Conservation (phyloP, 345 rosid species). For the Combretum micranthum region DNA sequence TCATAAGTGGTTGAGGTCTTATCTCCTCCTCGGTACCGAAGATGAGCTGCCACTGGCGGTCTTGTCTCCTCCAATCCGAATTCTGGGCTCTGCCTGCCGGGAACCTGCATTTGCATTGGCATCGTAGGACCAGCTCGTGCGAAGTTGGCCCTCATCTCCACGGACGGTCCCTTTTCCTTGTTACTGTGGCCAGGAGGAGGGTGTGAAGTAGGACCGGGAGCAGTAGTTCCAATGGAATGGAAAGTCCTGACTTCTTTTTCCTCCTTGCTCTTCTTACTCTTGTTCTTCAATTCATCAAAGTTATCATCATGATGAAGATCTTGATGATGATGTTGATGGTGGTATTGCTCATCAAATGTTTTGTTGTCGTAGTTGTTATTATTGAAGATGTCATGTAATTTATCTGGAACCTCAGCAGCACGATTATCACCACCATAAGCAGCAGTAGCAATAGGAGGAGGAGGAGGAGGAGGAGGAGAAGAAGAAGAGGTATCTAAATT, state of each 20-base stretch:
- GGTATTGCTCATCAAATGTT: neutral
- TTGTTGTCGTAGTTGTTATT: neutral
- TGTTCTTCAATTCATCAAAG: slow-evolving; percentile 2
- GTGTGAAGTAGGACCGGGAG: slow-evolving; percentile 4
- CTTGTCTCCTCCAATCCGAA: slow-evolving; percentile 30
- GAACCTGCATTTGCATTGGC: slow-evolving; percentile 25
- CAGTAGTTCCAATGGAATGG: slow-evolving; percentile 11
- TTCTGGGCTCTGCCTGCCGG: slow-evolving; percentile 35
- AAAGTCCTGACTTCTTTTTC: slow-evolving; percentile 11
- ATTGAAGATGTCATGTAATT: neutral
- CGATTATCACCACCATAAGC: neutral
- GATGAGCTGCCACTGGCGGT: slow-evolving; percentile 34
- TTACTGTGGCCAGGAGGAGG: slow-evolving; percentile 9
- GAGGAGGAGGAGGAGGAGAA: neutral
- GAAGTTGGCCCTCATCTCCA: slow-evolving; percentile 23
- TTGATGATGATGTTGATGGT: neutral
- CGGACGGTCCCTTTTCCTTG: slow-evolving; percentile 10
- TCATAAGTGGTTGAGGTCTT: slow-evolving; percentile 38
- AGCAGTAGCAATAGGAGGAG: neutral
- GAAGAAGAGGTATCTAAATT: no score
- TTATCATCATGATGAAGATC: neutral
- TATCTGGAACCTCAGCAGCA: neutral
- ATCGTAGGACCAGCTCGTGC: slow-evolving; percentile 24
- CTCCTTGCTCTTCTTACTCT: slow-evolving; percentile 2
- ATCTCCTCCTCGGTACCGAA: slow-evolving; percentile 32